Evolutionary conservation across 1,284 basidiomycete genomes (phyloP).

Genomic region (Coriolopsis trogii): DNA sequence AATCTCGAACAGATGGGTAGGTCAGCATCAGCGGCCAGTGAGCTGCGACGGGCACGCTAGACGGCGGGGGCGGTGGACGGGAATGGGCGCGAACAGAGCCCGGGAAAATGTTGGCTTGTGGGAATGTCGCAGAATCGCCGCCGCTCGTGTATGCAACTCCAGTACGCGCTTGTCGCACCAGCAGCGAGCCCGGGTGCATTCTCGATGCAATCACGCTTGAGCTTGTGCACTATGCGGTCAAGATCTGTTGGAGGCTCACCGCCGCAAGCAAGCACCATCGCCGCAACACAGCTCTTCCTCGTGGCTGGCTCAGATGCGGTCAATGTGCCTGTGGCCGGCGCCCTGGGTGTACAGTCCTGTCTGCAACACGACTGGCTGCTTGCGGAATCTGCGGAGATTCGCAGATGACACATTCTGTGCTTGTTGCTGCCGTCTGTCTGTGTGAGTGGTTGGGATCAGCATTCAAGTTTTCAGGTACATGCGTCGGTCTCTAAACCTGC

Average conservation of each 20-base stretch:
- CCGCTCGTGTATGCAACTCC: neutral
- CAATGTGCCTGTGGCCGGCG: slow-evolving; percentile 14
- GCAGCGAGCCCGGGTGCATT: slow-evolving; percentile 3
- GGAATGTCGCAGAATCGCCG: slow-evolving; percentile 7
- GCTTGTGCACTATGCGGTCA: neutral
- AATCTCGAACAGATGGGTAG: slow-evolving; percentile 19
- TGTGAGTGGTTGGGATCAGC: neutral
- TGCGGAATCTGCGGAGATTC: neutral
- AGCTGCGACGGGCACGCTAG: slow-evolving; percentile 11
- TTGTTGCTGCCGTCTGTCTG: slow-evolving; percentile 12
- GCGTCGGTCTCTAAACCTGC: neutral
- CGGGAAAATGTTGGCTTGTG: neutral
- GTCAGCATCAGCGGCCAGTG: slow-evolving; percentile 13
- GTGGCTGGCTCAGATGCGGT: slow-evolving; percentile 14
- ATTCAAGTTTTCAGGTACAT: slow-evolving; percentile 9
- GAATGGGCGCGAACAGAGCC: slow-evolving; percentile 4
- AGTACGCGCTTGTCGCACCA: neutral
- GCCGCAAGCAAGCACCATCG: neutral
- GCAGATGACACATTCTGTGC: too few relatives aligned
- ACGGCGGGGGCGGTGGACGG: slow-evolving; percentile 1
- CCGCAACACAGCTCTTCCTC: slow-evolving; percentile 19
- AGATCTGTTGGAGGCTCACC: slow-evolving; percentile 2
- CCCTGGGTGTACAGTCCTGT: too few relatives aligned
- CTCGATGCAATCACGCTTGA: neutral
- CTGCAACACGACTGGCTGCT: too few relatives aligned